These are phyloP conservation scores for Scheffersomyces cryptocercus DNA, from an alignment of 1,139 yeast genomes.

Conservation along the genomic window DNA sequence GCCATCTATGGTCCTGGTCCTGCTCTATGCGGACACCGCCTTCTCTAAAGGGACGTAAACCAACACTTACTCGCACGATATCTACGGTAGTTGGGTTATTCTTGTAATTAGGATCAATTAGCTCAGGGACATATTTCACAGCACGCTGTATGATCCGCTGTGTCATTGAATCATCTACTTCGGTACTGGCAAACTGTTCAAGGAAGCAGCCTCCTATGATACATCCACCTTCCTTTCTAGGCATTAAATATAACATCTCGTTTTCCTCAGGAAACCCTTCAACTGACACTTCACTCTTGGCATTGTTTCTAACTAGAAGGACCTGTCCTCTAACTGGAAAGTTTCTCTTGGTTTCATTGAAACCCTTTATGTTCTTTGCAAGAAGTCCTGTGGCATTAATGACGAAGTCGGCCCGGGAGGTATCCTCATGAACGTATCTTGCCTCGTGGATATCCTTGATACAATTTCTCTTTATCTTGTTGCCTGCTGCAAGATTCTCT, in stretches of 20 bases:
- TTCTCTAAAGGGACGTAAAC: conserved; percentile 49
- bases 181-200: conserved; percentile 19
- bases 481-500: conserved; percentile 40
- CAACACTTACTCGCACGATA: conserved; percentile 42
- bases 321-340: conserved; percentile 39
- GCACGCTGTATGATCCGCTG: conserved; percentile 43
- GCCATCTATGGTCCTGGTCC: conserved; percentile 32
- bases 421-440: conserved; percentile 14
- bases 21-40: conserved; percentile 47
- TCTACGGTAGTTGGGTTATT: conserved; percentile 37
- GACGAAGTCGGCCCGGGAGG: conserved; percentile 35
- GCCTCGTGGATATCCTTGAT: conserved; percentile 13
- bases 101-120: conserved; percentile 31
- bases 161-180: conserved; percentile 37
- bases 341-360: conserved; percentile 27
- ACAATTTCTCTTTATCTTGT: conserved; percentile 27
- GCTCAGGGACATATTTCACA: conserved; percentile 41
- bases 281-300: conserved; percentile 29
- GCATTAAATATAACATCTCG: conserved; percentile 50
- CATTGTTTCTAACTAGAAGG: conserved; percentile 30
- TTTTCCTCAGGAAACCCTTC: conserved; percentile 32
- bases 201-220: conserved; percentile 53
- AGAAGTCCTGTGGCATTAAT: conserved; percentile 49
- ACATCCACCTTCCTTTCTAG: conserved; percentile 56
- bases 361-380: conserved; percentile 33